Base-by-base conservation (phyloP, 768 basidiomycete species). In the button mushroom (Agaricus bisporus) region DNA sequence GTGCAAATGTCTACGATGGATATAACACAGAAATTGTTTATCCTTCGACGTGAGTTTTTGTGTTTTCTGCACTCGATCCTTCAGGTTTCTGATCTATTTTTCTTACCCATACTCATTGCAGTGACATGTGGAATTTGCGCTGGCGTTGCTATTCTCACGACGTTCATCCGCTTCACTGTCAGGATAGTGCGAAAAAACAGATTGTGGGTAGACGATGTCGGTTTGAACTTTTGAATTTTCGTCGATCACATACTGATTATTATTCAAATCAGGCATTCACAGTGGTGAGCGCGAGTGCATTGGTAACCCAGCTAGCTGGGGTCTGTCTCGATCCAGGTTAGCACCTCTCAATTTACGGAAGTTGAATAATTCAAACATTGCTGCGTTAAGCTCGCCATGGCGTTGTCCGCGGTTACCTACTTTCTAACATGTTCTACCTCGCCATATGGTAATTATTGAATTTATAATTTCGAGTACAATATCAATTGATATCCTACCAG, bases 391-490 rank as follows among this genome's bases (percentile, higher is more conserved):
- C 20, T 1, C 14, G 11, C n/a, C 20, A 22, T 29, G 58, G 61
- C 32, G 60, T 68, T 15, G 58, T 58, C 14, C 66, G 63, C 7
- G 70, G 69, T 49, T 74, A 74, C 53, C 45, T 72, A n/a, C 65
- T 72, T 61, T 68, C 67, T 18, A 60, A 54, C 3, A 56, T 66
- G 10, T 76, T 74, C 55, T 75, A 73, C 51, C 61, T 61, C 17
- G 64, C 70, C 11, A 66, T 74, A 37, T 76, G 73, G 74, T 73
- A 46, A 15, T 61, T 45, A 5, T 41, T 2, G 78, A 79, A 41
- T 63, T 79, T 3, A 17, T 17, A 5, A 29, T 17, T 7, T 25
- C 15, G 38, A 15, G 25, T 14, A 11, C 12, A 6, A 18, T 20
- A 25, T 8, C 28, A 20, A 29, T 50, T 12, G 22, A 20, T 28